phyloP scores from a whole-genome alignment of 768 basidiomycete genomes.

The Lactarius vividus region DNA sequence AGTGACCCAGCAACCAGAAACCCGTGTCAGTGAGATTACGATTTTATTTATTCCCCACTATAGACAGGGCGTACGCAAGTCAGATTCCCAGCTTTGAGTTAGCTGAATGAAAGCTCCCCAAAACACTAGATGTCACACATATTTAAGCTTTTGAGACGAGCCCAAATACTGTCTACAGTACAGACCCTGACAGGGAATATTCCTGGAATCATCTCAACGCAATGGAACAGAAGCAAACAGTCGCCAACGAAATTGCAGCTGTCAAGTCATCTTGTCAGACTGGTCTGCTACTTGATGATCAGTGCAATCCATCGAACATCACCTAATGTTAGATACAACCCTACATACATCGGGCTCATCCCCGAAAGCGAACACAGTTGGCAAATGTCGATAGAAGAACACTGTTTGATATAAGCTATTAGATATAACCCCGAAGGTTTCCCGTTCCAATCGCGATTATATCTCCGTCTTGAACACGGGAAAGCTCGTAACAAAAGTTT shows the following conservation, averaged over 20 bases:
- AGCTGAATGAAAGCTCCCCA: not conserved
- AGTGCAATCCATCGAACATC: not conserved
- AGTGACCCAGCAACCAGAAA: too few relatives aligned
- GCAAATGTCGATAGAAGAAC: not conserved
- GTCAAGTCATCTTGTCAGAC: not conserved
- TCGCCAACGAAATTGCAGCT: not conserved
- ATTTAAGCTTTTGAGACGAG: not conserved
- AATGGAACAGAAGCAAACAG: not conserved
- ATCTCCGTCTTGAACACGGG: constrained; percentile 54
- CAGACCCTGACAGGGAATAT: not conserved
- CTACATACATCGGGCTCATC: not conserved
- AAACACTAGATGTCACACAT: not conserved
- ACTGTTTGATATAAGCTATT: not conserved
- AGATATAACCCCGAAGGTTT: not conserved
- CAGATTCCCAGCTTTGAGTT: not conserved
- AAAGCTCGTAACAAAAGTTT: constrained; percentile 70
- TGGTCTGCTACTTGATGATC: not conserved
- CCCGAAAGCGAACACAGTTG: not conserved
- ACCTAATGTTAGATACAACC: not conserved
- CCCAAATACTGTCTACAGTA: not conserved
- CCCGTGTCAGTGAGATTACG: too few relatives aligned
- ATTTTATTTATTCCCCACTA: too few relatives aligned
- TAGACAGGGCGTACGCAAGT: too few relatives aligned
- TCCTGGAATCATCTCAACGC: too few relatives aligned
- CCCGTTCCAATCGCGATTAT: constrained; percentile 18